Conservation (phyloP, 306 rosid species). For the Trifolium fragiferum region DNA sequence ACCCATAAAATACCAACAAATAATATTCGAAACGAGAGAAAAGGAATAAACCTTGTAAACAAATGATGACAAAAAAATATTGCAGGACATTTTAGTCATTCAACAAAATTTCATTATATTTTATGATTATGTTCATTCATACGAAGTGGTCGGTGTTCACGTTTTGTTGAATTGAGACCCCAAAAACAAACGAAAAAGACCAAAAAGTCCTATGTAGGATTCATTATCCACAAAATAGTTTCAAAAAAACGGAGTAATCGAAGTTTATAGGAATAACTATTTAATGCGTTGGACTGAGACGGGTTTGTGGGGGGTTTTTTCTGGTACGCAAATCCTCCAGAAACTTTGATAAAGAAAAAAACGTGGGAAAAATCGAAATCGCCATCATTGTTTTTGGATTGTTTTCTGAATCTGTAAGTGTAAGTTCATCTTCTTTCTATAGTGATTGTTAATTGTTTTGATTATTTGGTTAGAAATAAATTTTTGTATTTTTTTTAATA, state of each 20-base stretch:
- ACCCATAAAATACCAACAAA: not conserved
- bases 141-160: conserved; percentile 33
- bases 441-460: not conserved
- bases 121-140: not conserved
- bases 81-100: not conserved
- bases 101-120: not conserved
- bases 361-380: conserved; percentile 12
- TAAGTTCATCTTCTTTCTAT: conserved; percentile 39
- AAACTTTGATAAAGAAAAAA: conserved; percentile 34
- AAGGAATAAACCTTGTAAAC: conserved; percentile 3
- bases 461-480: not conserved
- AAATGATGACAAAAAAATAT: not conserved
- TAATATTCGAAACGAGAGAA: conserved; percentile 25
- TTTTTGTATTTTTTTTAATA: not conserved
- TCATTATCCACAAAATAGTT: conserved; percentile 26
- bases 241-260: conserved; percentile 32
- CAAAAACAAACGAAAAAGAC: not conserved
- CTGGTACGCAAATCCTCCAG: conserved; percentile 44
- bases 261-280: conserved; percentile 37
- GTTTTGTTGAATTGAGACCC: not conserved
- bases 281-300: conserved; percentile 37
- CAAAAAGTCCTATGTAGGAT: conserved; percentile 33
- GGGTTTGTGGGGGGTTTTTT: conserved; percentile 15
- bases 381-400: conserved; percentile 41
- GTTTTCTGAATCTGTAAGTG: conserved; percentile 54